Percentiles rank a stretch among this genome's conserved stretches.
phyloP scores from a whole-genome alignment of 2,329 filamentous ascomycete genomes.

The Colletotrichum lupini region DNA sequence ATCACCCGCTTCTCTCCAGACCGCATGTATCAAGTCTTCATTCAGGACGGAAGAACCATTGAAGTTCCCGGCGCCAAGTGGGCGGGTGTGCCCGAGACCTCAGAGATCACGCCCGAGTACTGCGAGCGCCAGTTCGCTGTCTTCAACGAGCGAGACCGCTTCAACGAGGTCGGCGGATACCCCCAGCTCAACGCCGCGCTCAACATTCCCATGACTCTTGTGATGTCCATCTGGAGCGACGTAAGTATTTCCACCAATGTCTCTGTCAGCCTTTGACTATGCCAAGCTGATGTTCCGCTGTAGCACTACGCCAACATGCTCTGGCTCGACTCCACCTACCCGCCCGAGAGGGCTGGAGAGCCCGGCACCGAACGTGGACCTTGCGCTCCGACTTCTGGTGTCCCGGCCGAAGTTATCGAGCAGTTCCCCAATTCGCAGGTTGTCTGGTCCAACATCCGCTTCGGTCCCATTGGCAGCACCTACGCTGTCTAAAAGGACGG shows the following conservation, averaged over 20 bases:
- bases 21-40: constrained; percentile 35
- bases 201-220: constrained; percentile 68
- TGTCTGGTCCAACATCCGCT: constrained; percentile 61
- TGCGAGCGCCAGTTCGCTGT: constrained; percentile 64
- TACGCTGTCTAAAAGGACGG: background rate
- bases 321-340: constrained; percentile 71
- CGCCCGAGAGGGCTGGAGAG: constrained; percentile 43
- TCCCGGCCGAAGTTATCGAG: constrained; percentile 55
- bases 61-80: constrained; percentile 37
- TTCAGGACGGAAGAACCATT: constrained; percentile 32
- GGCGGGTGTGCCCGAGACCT: constrained; percentile 63
- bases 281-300: background rate
- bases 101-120: constrained; percentile 64
- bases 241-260: constrained; percentile 28
- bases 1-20: constrained; percentile 66
- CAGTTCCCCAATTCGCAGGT: constrained; percentile 52
- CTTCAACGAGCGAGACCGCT: constrained; percentile 64
- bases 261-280: background rate
- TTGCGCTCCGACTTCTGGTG: constrained; percentile 56
- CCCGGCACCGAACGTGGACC: constrained; percentile 58
- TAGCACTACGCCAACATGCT: constrained; percentile 69
- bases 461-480: constrained; percentile 59
- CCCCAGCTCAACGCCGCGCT: constrained; percentile 64
- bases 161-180: constrained; percentile 64
- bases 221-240: constrained; percentile 72